Evolutionary conservation across 768 basidiomycete species (phyloP), one percentile per base, ranked within the genome.

Genomic region (Boletus vinaceobasis): DNA sequence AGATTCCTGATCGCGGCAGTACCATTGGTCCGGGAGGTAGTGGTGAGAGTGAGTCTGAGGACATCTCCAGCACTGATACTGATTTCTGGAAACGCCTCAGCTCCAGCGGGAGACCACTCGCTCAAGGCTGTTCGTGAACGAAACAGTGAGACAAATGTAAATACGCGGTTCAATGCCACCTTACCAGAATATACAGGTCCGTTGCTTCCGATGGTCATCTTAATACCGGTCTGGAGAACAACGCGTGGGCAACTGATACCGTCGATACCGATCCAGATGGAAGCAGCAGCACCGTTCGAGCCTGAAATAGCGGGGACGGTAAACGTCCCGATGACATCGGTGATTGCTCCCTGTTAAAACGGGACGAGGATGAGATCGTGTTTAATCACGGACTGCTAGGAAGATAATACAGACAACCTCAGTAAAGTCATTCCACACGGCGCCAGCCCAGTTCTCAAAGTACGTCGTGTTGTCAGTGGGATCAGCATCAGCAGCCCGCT

Each of bases 11-110:
- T 13, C 8, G 4, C 40, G 1, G 9, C 48, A 10, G 1, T 36
- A 23, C 55, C 51, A 19, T 21, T 13, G 1, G 21, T 43, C 14
- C 17, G 1, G 27, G 19, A 26, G 3, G 7, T 31, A 3, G 59
- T 26, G 8, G 2, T 27, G 14, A 56, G 13, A n/a, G 2, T 49
- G 19, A 57, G 32, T 35, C 9, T 50, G 26, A 61, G 37, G 19
- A 32, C 13, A 11, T 61, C 44, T 23, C 60, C 60, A 31, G 51
- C 26, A 32, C 42, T 52, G 37, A 61, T 44, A 0, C 11, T n/a
- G 29, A 55, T 2, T 23, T 23, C 23, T 19, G 29, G 4, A 6
- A 14, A 36, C 13, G 7, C 13, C 14, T 0, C 6, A 0, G 35
- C 5, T 15, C 4, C 35, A 14, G 35, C 14, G 35, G 35, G 13